Percentiles rank a stretch among this genome's conserved stretches.
Conservation (phyloP, 306 rosid genomes). For the Cicer pinnatifidum region DNA sequence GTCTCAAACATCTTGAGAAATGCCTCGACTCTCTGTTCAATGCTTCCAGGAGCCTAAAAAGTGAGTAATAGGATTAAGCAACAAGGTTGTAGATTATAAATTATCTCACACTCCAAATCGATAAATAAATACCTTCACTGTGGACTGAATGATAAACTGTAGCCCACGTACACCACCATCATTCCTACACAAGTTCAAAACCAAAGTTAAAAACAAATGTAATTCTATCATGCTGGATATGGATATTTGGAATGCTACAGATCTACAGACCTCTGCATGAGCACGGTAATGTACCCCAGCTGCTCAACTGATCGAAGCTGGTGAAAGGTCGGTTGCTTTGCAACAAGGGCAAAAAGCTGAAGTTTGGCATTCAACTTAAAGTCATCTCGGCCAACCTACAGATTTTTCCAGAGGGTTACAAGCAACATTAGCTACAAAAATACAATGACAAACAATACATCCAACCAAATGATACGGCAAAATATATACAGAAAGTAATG, state of each 20-base stretch:
- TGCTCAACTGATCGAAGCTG: slow-evolving; percentile 98
- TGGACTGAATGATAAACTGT: slow-evolving; percentile 85
- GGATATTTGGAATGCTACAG: slow-evolving; percentile 23
- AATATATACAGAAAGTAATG: slow-evolving; percentile 14
- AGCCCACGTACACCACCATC: slow-evolving; percentile 81
- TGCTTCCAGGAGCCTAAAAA: slow-evolving; percentile 74
- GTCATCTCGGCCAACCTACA: slow-evolving; percentile 87
- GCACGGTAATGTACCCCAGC: slow-evolving; percentile 83
- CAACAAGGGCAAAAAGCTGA: slow-evolving; percentile 85
- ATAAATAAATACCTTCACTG: slow-evolving; percentile 66
- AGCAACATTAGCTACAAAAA: slow-evolving; percentile 14
- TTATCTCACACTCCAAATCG: slow-evolving; percentile 18
- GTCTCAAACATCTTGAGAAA: slow-evolving; percentile 79
- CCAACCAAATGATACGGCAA: slow-evolving; percentile 33
- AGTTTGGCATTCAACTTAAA: slow-evolving; percentile 82
- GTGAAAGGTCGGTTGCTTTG: slow-evolving; percentile 91
- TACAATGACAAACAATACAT: slow-evolving; percentile 16
- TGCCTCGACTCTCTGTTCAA: slow-evolving; percentile 82
- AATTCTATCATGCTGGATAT: slow-evolving; percentile 28
- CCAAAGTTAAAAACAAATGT: slow-evolving; percentile 12
- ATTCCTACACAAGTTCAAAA: slow-evolving; percentile 61
- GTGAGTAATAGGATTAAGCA: slow-evolving; percentile 32
- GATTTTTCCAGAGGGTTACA: slow-evolving; percentile 40
- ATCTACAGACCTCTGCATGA: slow-evolving; percentile 68
- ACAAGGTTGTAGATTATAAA: slow-evolving; percentile 17